Conservation (phyloP, 306 rosid genomes). For the Bauhinia variegata region DNA sequence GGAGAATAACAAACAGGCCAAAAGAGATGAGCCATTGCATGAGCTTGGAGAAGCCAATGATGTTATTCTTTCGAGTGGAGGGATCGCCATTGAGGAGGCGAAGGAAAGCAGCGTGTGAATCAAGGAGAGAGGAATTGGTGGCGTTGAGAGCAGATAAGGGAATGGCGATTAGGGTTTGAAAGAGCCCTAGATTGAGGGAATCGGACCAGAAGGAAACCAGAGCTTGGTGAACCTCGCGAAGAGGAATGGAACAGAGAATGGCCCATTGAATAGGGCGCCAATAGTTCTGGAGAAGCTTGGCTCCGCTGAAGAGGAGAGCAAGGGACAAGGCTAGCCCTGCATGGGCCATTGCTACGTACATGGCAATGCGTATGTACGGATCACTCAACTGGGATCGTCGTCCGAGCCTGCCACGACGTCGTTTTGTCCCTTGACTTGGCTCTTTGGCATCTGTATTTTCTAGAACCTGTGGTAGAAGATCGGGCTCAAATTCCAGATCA, state of each 20-base stretch:
- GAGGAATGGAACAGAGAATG: constrained; percentile 41
- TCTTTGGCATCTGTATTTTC: not conserved
- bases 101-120: constrained; percentile 11
- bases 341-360: constrained; percentile 46
- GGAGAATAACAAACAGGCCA: constrained; percentile 23
- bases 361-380: constrained; percentile 34
- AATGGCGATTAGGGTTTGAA: constrained; percentile 32
- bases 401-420: not conserved
- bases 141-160: constrained; percentile 29
- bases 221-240: constrained; percentile 36
- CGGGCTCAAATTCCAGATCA: not conserved
- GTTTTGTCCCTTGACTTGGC: not conserved
- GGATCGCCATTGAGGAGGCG: not conserved
- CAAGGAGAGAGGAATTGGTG: constrained; percentile 29
- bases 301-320: constrained; percentile 29
- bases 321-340: constrained; percentile 38
- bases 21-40: constrained; percentile 37
- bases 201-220: constrained; percentile 40
- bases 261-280: constrained; percentile 44
- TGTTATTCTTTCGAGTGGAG: not conserved
- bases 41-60: constrained; percentile 32
- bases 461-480: not conserved
- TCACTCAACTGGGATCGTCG: constrained; percentile 8
- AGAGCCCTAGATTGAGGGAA: constrained; percentile 35
- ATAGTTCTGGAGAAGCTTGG: constrained; percentile 33